Conservation (phyloP, 805 yeast genomes). For the Cyberlindnera lachancei region DNA sequence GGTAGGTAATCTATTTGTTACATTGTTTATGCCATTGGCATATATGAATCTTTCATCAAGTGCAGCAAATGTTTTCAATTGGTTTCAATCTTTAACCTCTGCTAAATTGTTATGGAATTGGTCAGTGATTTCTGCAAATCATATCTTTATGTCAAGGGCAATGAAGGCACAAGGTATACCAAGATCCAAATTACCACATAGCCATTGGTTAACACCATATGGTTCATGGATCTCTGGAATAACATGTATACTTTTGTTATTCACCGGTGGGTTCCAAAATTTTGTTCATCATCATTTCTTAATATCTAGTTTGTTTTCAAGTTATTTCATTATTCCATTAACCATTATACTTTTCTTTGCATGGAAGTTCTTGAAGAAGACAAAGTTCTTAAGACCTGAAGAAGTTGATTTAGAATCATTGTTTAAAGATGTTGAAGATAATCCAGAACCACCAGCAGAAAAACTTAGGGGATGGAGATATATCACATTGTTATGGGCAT, state of each 20-base stretch:
- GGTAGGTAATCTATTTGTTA: conserved; percentile 21
- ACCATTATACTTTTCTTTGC: conserved; percentile 21
- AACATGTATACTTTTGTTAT: conserved; percentile 20
- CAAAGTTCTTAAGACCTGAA: conserved; percentile 25
- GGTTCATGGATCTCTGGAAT: conserved; percentile 28
- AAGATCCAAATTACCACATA: conserved; percentile 13
- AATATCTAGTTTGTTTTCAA: conserved; percentile 7
- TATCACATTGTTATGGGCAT: conserved; percentile 13
- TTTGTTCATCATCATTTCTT: conserved; percentile 26
- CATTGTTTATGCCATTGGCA: conserved; percentile 27
- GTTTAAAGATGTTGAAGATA: conserved; percentile 24
- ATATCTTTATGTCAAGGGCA: conserved; percentile 26
- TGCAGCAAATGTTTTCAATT: conserved; percentile 26
- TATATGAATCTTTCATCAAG: conserved; percentile 23
- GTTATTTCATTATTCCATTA: conserved; percentile 21
- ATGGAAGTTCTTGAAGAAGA: conserved; percentile 28
- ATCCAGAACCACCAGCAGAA: conserved; percentile 21
- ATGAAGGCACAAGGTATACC: conserved; percentile 29
- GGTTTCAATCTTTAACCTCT: conserved; percentile 29
- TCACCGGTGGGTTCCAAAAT: conserved; percentile 29
- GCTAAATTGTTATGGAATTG: conserved; percentile 25
- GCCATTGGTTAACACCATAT: conserved; percentile 8
- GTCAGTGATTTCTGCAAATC: conserved; percentile 26
- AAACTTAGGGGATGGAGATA: conserved; percentile 12
- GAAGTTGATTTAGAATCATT: conserved; percentile 33